phyloP scores from a whole-genome alignment of 2,329 filamentous ascomycete species.

The Ascochyta fabae region DNA sequence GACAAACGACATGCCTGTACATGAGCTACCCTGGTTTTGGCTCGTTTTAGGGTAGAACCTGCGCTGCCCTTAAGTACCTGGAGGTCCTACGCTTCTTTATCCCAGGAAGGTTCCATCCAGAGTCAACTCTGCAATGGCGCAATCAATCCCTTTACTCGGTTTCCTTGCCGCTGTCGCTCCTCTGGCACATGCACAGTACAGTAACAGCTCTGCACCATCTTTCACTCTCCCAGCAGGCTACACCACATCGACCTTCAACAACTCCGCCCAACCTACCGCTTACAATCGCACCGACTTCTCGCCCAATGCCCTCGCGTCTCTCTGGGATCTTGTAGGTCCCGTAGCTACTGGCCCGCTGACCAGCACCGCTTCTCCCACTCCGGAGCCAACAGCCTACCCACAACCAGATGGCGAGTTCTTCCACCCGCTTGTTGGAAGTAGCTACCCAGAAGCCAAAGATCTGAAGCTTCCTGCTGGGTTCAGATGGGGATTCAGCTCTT shows the following conservation, averaged over 20 bases:
- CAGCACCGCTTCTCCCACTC: constrained; percentile 52
- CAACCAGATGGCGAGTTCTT: constrained; percentile 47
- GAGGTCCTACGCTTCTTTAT: neutral
- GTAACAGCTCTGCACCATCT: constrained; percentile 19
- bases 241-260: constrained; percentile 49
- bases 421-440: constrained; percentile 52
- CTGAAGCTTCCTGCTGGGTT: constrained; percentile 53
- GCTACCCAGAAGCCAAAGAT: constrained; percentile 39
- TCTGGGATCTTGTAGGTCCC: constrained; percentile 56
- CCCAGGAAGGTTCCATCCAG: neutral
- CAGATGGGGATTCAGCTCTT: constrained; percentile 52
- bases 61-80: constrained; percentile 1
- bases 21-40: neutral
- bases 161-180: constrained; percentile 26
- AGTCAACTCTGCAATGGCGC: constrained; percentile 27
- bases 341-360: constrained; percentile 52
- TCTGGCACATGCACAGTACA: constrained; percentile 5
- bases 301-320: constrained; percentile 54
- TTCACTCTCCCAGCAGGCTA: constrained; percentile 46
- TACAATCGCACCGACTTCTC: constrained; percentile 55
- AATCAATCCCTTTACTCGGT: constrained; percentile 21
- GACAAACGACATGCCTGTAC: neutral
- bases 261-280: constrained; percentile 53
- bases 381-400: constrained; percentile 50
- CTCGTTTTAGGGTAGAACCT: neutral